Evolutionary conservation across 768 basidiomycete species (phyloP), one percentile per base, ranked within the genome.

Genomic region (Termitomyces sp.): DNA sequence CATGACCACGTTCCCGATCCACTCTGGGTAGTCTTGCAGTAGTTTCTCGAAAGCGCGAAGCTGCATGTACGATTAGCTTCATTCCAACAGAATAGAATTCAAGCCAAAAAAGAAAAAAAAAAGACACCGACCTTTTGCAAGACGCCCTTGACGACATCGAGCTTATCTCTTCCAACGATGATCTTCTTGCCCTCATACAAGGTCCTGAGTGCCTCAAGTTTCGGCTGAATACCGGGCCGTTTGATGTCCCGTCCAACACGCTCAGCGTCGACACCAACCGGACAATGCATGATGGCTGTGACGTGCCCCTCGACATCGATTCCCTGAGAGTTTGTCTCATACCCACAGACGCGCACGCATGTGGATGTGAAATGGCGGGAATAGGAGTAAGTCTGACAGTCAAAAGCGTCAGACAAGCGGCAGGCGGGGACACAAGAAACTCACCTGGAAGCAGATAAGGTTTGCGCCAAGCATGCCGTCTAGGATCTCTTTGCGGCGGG

Each of bases 391-490:
- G 95, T 97, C 78, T 87, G 58, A 9, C 10, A 22, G 20, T 38
- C 28, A 8, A 8, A 6, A 5, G 54, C 45, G 40, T 26, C 20
- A 57, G 20, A 36, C 13, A 33, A n/a, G 12, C 18, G n/a, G 16
- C 14, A n/a, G 24, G 20, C 20, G 42, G n/a, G n/a, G 38, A 57
- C 14, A 10, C 22, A 9, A 13, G 22, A 55, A 18, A 18, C 73
- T 30, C 55, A 78, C 82, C 76, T 93, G 92, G 90, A 99, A 98
- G 72, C 92, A 95, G 50, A 98, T 86, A 35, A 97, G 81, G 73
- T 97, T 94, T 50, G 96, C 94, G 32, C 95, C 94, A 46, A 98
- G 87, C 92, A 99, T 97, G 38, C 96, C 97, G 62, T 98, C 94
- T 26, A 99, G 80, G 59, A 98, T 92, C 73, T 98, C 94, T 65